Evolutionary conservation across 2,329 filamentous ascomycete species (phyloP).

Genomic region (Cladosporium sp.): DNA sequence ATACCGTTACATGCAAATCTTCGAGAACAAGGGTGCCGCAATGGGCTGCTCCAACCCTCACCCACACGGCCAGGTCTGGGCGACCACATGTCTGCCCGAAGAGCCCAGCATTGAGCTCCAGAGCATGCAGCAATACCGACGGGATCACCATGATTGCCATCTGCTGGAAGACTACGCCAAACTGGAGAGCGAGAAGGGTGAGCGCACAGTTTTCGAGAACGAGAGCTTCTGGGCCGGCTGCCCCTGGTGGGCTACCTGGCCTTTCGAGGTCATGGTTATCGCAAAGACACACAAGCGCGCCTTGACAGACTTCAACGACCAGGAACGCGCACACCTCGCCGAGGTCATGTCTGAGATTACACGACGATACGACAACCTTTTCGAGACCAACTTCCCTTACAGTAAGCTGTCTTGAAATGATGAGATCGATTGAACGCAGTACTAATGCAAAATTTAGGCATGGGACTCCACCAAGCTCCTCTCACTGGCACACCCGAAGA

Average conservation of each 20-base stretch:
- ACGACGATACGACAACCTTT: conserved; percentile 91
- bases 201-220: conserved; percentile 88
- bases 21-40: conserved; percentile 95
- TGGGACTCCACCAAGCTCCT: conserved; percentile 93
- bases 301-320: conserved; percentile 73
- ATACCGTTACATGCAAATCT: conserved; percentile 98
- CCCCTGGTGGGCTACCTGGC: conserved; percentile 98
- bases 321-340: conserved; percentile 73
- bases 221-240: conserved; percentile 80
- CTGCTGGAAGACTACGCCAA: conserved; percentile 84
- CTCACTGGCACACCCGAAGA: conserved; percentile 79
- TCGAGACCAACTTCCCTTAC: conserved; percentile 95
- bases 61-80: conserved; percentile 96
- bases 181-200: conserved; percentile 76
- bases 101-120: conserved; percentile 79
- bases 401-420: conserved; percentile 52
- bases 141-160: conserved; percentile 70
- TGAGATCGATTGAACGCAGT: neutral
- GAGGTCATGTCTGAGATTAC: conserved; percentile 86
- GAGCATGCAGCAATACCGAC: conserved; percentile 76
- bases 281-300: conserved; percentile 81
- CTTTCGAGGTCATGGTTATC: conserved; percentile 90
- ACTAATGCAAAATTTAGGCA: conserved; percentile 55
- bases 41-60: conserved; percentile 99
- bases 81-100: conserved; percentile 84